A percentile compares a stretch with the other conserved stretches of the same genome.
These are phyloP conservation scores for Pythium pyrilobum DNA, from an alignment of 352 stramenopile species.

Conservation along the genomic window DNA sequence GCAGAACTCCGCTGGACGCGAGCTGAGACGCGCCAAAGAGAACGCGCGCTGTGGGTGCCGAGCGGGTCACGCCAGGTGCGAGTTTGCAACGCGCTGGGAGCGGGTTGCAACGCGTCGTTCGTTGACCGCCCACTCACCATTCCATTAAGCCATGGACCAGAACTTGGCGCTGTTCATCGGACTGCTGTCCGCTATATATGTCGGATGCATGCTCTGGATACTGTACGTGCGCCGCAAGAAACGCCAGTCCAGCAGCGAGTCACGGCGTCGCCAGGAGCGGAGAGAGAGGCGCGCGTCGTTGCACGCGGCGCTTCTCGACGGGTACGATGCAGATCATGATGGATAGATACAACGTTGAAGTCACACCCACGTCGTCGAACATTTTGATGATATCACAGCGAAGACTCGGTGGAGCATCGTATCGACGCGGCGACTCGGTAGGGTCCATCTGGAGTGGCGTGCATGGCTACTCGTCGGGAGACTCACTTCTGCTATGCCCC, in stretches of 20 bases:
- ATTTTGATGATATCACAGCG: constrained; percentile 2
- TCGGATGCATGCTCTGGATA: constrained; percentile 26
- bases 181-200: constrained; percentile 30
- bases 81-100: no score
- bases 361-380: no score
- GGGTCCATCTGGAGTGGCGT: background rate
- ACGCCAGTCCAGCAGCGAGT: constrained; percentile 1
- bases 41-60: no score
- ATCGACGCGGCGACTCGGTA: constrained; percentile 40
- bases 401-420: constrained; percentile 28
- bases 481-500: background rate
- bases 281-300: constrained; percentile 11
- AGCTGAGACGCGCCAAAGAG: no score
- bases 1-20: no score
- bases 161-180: constrained; percentile 32
- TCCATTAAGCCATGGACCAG: constrained; percentile 18
- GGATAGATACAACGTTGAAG: no score
- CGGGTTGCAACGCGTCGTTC: no score
- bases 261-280: constrained; percentile 3
- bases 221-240: constrained; percentile 21
- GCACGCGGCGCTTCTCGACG: constrained; percentile 26
- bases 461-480: no score
- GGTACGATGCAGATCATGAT: constrained; percentile 7
- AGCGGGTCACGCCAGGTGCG: no score
- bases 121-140: no score